Evolutionary conservation across 2,329 filamentous ascomycete species (phyloP).

Genomic region (Curvularia lunata): DNA sequence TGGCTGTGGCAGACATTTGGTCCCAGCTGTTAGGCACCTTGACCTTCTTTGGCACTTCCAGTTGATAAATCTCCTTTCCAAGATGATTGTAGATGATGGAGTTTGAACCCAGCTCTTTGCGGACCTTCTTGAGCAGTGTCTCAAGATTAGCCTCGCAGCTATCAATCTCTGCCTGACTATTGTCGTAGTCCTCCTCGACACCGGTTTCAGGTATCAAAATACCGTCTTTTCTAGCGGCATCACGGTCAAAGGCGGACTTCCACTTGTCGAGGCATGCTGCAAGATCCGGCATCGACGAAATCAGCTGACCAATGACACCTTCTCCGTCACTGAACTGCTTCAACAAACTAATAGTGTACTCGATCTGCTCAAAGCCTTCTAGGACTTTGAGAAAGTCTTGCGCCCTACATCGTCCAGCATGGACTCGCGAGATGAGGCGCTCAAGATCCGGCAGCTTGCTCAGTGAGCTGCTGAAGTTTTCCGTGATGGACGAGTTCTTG

Average conservation of each 20-base stretch:
- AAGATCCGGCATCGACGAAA: conserved; percentile 85
- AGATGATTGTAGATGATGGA: conserved; percentile 69
- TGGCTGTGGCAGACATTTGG: conserved; percentile 92
- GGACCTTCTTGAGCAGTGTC: conserved; percentile 71
- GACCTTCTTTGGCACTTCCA: conserved; percentile 84
- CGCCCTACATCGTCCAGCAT: conserved; percentile 86
- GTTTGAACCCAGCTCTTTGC: conserved; percentile 75
- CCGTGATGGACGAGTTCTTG: conserved; percentile 77
- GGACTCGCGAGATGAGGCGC: conserved; percentile 89
- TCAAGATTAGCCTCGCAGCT: conserved; percentile 76
- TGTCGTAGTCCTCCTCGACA: conserved; percentile 90
- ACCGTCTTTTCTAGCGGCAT: conserved; percentile 77
- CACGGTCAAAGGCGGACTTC: conserved; percentile 89
- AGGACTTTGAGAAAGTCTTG: conserved; percentile 93
- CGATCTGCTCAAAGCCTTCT: conserved; percentile 97
- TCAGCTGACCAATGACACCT: conserved; percentile 82
- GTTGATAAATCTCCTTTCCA: conserved; percentile 95
- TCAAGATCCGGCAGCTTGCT: conserved; percentile 94
- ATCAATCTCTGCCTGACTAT: conserved; percentile 77
- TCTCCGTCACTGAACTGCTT: conserved; percentile 75
- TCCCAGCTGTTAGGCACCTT: conserved; percentile 91
- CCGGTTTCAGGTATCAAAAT: conserved; percentile 84
- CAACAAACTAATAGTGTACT: conserved; percentile 87
- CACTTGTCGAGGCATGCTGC: conserved; percentile 77
- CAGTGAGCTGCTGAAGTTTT: conserved; percentile 87